Percentiles rank a stretch among this genome's conserved stretches.
phyloP scores from a whole-genome alignment of 2,329 filamentous ascomycete genomes.

The Diaporthe citrichinensis region DNA sequence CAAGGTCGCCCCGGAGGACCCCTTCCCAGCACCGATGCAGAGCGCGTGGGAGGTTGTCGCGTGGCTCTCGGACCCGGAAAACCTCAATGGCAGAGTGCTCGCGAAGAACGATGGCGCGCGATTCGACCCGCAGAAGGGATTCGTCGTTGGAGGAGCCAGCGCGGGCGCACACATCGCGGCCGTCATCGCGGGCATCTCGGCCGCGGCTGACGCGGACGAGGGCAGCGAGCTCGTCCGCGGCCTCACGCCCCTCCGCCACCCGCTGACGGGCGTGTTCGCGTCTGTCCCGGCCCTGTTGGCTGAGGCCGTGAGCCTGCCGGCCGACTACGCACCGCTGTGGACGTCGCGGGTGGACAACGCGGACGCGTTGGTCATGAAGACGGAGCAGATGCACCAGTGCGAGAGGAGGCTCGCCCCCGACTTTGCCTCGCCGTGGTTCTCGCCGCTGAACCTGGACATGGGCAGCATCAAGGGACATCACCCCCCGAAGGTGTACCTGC shows the following conservation, averaged over 20 bases:
- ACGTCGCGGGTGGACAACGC: conserved; percentile 38
- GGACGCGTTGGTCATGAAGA: background rate
- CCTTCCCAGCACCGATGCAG: conserved; percentile 37
- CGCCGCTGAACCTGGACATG: conserved; percentile 34
- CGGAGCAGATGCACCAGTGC: conserved; percentile 5
- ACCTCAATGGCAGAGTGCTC: conserved; percentile 15
- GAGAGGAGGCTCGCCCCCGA: conserved; percentile 20
- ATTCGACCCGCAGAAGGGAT: conserved; percentile 39
- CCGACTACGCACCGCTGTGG: conserved; percentile 30
- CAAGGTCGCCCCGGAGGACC: conserved; percentile 36
- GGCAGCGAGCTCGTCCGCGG: conserved; percentile 43
- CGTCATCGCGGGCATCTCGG: conserved; percentile 44
- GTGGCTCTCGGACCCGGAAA: conserved; percentile 28
- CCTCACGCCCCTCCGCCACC: conserved; percentile 34
- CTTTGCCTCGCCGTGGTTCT: conserved; percentile 35
- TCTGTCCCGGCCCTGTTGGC: conserved; percentile 24
- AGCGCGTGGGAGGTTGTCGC: conserved; percentile 36
- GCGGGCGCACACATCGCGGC: conserved; percentile 46
- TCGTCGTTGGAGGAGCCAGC: conserved; percentile 40
- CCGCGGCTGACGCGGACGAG: background rate
- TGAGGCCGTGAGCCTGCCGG: conserved; percentile 26
- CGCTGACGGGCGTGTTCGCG: conserved; percentile 34
- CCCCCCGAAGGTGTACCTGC: conserved; percentile 13
- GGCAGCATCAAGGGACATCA: conserved; percentile 3
- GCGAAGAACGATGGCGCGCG: conserved; percentile 26